A percentile compares a stretch with the other conserved stretches of the same genome.
Conservation (phyloP, 2,329 filamentous ascomycete genomes). For the Fusarium sacchari region DNA sequence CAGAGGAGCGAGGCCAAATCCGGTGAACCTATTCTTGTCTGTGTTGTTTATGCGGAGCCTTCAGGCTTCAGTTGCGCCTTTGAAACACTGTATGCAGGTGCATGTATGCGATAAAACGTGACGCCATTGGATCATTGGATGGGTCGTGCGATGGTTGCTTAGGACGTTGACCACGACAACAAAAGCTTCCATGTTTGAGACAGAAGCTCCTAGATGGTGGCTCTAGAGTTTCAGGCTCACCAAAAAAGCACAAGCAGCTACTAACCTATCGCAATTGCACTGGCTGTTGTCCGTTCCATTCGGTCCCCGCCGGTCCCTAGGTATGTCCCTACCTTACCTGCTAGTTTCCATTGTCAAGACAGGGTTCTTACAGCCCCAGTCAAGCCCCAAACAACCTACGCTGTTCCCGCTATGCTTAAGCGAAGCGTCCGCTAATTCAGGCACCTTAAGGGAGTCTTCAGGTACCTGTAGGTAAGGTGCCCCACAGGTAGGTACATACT, state of each 20-base stretch:
- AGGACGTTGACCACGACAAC: slow-evolving; percentile 1
- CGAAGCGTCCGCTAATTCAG: slow-evolving; percentile 37
- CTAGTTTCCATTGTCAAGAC: not conserved
- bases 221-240: slow-evolving; percentile 43
- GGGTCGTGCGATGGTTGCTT: not conserved
- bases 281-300: slow-evolving; percentile 30
- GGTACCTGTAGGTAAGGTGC: too few species aligned
- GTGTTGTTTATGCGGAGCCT: slow-evolving; percentile 9
- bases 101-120: not conserved
- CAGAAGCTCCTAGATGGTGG: slow-evolving; percentile 33
- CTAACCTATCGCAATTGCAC: slow-evolving; percentile 36
- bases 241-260: slow-evolving; percentile 35
- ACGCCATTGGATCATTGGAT: not conserved
- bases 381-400: slow-evolving; percentile 41
- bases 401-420: slow-evolving; percentile 43
- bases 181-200: slow-evolving; percentile 23
- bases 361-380: slow-evolving; percentile 10
- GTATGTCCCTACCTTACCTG: too few species aligned
- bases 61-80: slow-evolving; percentile 14
- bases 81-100: slow-evolving; percentile 22
- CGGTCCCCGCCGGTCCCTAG: slow-evolving; percentile 6
- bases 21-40: not conserved
- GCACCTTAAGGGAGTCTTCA: slow-evolving; percentile 10
- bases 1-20: not conserved
- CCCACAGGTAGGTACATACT: too few species aligned